Conservation (phyloP, 2,329 filamentous ascomycete species). For the Botrytis paeoniae region DNA sequence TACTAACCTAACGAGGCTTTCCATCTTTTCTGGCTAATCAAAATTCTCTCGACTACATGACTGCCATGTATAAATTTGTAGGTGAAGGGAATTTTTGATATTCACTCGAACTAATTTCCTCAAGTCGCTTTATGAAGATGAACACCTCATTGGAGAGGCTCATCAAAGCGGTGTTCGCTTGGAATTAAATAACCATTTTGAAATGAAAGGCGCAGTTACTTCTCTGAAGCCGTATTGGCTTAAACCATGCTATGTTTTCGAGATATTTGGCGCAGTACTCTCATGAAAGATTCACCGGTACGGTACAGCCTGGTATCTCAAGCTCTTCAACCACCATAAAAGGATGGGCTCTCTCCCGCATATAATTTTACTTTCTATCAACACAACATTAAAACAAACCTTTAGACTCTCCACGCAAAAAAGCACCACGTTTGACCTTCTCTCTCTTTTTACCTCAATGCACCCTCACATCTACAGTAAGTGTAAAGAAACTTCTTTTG, state of each 20-base stretch:
- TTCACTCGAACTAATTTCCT: neutral
- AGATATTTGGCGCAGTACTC: neutral
- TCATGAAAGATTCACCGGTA: neutral
- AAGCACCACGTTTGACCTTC: neutral
- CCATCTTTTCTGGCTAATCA: neutral
- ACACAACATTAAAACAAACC: neutral
- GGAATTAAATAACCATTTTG: neutral
- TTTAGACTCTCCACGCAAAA: neutral
- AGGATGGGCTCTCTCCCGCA: neutral
- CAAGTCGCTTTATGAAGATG: neutral
- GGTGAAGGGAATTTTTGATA: neutral
- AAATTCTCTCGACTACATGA: neutral
- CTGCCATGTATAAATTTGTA: neutral
- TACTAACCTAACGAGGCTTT: neutral
- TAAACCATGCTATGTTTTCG: neutral
- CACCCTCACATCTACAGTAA: neutral
- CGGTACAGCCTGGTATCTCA: neutral
- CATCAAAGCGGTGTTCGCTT: neutral
- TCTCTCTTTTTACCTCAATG: neutral
- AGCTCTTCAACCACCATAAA: neutral
- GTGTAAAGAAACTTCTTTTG: neutral
- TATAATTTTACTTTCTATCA: neutral
- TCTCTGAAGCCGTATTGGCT: neutral
- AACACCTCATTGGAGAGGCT: too few relatives aligned
- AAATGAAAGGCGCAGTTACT: neutral